Evolutionary conservation across 306 rosid genomes (phyloP), one percentile per base, ranked within the genome.

Genomic region (Corylus avellana): DNA sequence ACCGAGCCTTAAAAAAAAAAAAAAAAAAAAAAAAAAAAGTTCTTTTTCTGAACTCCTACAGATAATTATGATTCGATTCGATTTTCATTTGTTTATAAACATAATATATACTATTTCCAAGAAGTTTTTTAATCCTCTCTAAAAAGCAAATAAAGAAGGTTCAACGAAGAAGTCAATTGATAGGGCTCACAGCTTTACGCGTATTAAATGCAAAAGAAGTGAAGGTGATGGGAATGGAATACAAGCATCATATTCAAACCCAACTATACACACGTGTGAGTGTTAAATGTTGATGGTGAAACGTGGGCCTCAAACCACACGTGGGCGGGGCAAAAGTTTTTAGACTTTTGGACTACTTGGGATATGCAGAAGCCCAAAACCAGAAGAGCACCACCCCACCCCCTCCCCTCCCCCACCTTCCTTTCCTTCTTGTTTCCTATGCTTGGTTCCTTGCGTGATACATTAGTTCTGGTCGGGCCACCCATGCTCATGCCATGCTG

Each of bases 301-400:
- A 77, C 77, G 86, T 82, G 90, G 90, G 86, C 80, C 82, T 85
- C 51, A 35, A 81, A 75, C 69, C 88, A 85, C 90, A 87, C 92
- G 95, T 85, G 92, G 85, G 80, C 35, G 71, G 83, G 70, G 7
- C 46, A 42, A 64, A 81, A 80, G 64, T 68, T 69, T n/a, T n/a
- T 66, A 59, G 68, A 47, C 55, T 71, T 76, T 78, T 75, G 75
- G 87, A 77, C 51, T 42, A 72, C 57, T 77, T 84, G 35, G 56
- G 12, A 75, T 69, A 42, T 18, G 69, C 55, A 72, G 14, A 78
- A 84, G 83, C 81, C 78, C 78, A 74, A 74, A 35, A 46, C 75
- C 68, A 79, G 53, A 62, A 57, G n/a, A 79, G 79, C 16, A 64
- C 87, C 50, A 85, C 79, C 78, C 81, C 72, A 7, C 69, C 79